A percentile compares a stretch with the other conserved stretches of the same genome.
phyloP scores from a whole-genome alignment of 495 filamentous ascomycete species.

The Talaromyces liani region DNA sequence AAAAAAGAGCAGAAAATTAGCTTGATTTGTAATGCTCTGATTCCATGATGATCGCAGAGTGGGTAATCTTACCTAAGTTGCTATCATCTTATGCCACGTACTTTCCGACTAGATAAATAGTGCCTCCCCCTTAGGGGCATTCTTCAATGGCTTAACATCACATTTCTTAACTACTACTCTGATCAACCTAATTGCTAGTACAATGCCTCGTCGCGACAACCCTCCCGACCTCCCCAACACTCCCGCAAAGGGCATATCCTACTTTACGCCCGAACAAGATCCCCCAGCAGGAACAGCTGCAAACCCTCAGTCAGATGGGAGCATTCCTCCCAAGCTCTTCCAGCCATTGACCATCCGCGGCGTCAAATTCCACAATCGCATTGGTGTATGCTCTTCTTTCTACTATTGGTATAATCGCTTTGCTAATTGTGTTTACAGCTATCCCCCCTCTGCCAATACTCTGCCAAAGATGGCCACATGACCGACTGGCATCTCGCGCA shows the following conservation, averaged over 20 bases:
- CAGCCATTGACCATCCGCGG: slow-evolving; percentile 53
- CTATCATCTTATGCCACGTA: too few species aligned
- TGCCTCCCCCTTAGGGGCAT: too few species aligned
- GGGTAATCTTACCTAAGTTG: background rate
- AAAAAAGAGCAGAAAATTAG: background rate
- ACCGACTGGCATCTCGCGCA: slow-evolving; percentile 48
- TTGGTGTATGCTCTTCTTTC: slow-evolving; percentile 34
- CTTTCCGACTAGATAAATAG: too few species aligned
- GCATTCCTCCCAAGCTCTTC: slow-evolving; percentile 60
- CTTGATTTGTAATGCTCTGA: slow-evolving; percentile 1
- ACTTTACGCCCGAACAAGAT: slow-evolving; percentile 60
- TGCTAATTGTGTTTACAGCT: background rate
- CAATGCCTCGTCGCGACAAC: slow-evolving; percentile 10
- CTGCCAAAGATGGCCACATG: slow-evolving; percentile 41
- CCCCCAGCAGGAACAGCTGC: slow-evolving; percentile 60
- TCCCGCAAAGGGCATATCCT: slow-evolving; percentile 48
- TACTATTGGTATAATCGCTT: background rate
- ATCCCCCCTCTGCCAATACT: slow-evolving; percentile 47
- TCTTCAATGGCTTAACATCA: too few species aligned
- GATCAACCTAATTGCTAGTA: background rate
- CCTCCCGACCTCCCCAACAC: slow-evolving; percentile 31
- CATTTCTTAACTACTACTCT: background rate
- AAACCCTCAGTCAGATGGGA: slow-evolving; percentile 49
- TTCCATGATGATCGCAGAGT: background rate
- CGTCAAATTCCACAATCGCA: slow-evolving; percentile 52